Evolutionary conservation across 441 rosid genomes (phyloP), one percentile per base, ranked within the genome.

Genomic region (Mallotus japonicus): DNA sequence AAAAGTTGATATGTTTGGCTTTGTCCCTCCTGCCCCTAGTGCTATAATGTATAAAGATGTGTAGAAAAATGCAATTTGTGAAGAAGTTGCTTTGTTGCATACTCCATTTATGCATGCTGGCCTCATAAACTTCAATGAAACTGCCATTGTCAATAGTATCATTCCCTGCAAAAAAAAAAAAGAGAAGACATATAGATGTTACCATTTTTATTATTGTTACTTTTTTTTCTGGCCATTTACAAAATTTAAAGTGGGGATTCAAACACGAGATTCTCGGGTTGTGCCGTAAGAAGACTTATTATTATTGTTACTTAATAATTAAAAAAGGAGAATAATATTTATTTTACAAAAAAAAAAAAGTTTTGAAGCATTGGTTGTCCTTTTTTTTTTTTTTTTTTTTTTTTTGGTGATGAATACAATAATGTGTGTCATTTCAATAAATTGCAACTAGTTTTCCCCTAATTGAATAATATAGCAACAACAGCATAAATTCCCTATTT

Each of bases 131-230:
- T 87, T 89, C 10, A 91, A 69, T 10, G 97, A 89, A 17, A 82
- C 94, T 13, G 97, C 90, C 80, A 84, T 78, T n/a, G 98, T 93
- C n/a, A 93, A 83, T 53, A 90, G 80, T 62, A 87, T 77, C 98
- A 93, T 91, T 73, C 98, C 98, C 98, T 93, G 82, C 16, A n/a
- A n/a, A n/a, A n/a, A n/a, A n/a, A n/a, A n/a, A n/a, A n/a, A 4
- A 53, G 12, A 8, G 2, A 53, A 53, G 53, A 53, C 9, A 17
- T 17, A 69, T 56, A 28, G 0, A 28, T 1, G 61, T 55, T 47
- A 56, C 6, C 20, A 19, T 3, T 13, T 62, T 40, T 4, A 19
- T n/a, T 9, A 10, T 42, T 42, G 32, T 28, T 28, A 28, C 3
- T 28, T 28, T 28, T 28, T 28, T 28, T 28, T 28, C 32, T 28